Conservation (phyloP, 1,139 yeast species). For the Protomyces arabidopsidicola region DNA sequence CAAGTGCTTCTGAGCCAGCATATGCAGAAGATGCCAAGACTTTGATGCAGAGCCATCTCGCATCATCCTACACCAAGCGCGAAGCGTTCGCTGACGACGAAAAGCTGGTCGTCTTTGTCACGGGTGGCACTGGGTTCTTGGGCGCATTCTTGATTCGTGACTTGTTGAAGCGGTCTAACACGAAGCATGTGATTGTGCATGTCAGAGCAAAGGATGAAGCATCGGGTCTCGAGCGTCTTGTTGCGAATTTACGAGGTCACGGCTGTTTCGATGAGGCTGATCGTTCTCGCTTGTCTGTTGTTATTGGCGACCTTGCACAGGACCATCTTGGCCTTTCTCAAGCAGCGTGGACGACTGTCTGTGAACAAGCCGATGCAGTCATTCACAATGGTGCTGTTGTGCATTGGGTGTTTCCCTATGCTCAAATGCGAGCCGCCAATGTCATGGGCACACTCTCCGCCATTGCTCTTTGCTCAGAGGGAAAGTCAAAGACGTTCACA, state of each 20-base stretch:
- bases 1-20: slow-evolving; percentile 35
- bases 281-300: slow-evolving; percentile 57
- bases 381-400: slow-evolving; percentile 97
- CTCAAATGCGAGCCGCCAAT: slow-evolving; percentile 85
- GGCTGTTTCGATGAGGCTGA: slow-evolving; percentile 77
- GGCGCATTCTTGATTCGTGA: slow-evolving; percentile 85
- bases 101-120: slow-evolving; percentile 65
- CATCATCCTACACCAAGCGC: slow-evolving; percentile 35
- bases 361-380: slow-evolving; percentile 65
- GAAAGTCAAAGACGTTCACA: slow-evolving; percentile 78
- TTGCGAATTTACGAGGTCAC: slow-evolving; percentile 71
- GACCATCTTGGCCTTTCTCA: slow-evolving; percentile 66
- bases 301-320: slow-evolving; percentile 75
- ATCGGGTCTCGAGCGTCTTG: slow-evolving; percentile 70
- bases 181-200: slow-evolving; percentile 70
- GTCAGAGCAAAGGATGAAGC: slow-evolving; percentile 73
- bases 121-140: slow-evolving; percentile 95
- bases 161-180: slow-evolving; percentile 52
- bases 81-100: slow-evolving; percentile 41
- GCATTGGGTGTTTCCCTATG: slow-evolving; percentile 97
- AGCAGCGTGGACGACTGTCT: slow-evolving; percentile 54
- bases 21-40: slow-evolving; percentile 73
- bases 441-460: slow-evolving; percentile 84
- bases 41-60: slow-evolving; percentile 48
- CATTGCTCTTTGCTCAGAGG: slow-evolving; percentile 66